A percentile compares a stretch with the other conserved stretches of the same genome.
Conservation (phyloP, 1,139 yeast species). For the Saccharomycopsis hybrid region DNA sequence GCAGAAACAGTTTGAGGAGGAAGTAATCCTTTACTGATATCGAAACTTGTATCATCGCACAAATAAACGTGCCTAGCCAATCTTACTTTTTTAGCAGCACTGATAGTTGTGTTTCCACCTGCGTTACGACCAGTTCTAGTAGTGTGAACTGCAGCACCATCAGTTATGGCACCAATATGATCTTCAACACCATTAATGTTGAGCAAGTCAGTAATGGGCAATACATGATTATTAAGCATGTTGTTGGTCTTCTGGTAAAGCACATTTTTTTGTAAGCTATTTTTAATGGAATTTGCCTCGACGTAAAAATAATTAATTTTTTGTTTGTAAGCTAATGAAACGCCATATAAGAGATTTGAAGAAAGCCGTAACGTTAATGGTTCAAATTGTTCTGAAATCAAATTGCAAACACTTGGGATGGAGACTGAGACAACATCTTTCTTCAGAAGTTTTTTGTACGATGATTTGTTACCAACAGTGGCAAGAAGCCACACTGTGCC, state of each 20-base stretch:
- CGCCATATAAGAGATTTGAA: constrained; percentile 51
- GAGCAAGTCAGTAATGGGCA: constrained; percentile 12
- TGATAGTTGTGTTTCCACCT: constrained; percentile 15
- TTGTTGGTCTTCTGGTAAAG: constrained; percentile 5
- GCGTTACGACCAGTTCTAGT: no score
- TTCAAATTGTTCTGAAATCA: constrained; percentile 1
- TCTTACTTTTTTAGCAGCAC: no score
- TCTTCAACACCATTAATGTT: constrained; percentile 9
- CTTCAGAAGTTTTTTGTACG: constrained; percentile 11
- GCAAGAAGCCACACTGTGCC: constrained; percentile 18
- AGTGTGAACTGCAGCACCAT: no score
- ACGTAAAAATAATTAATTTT: constrained; percentile 41
- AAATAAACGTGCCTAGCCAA: no score
- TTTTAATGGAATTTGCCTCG: constrained; percentile 30
- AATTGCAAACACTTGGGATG: constrained; percentile 18
- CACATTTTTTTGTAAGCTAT: constrained; percentile 28
- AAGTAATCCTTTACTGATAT: constrained; percentile 27
- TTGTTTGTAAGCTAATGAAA: constrained; percentile 46
- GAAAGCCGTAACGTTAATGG: constrained; percentile 37
- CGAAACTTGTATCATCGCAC: constrained; percentile 41
- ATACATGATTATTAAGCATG: background rate
- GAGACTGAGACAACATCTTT: constrained; percentile 6
- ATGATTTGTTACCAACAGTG: constrained; percentile 14
- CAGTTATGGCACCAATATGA: no score
- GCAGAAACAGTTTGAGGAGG: no score